Evolutionary conservation across 106 monocot species (phyloP), one percentile per base, ranked within the genome.

Genomic region (Chionographis japonica): DNA sequence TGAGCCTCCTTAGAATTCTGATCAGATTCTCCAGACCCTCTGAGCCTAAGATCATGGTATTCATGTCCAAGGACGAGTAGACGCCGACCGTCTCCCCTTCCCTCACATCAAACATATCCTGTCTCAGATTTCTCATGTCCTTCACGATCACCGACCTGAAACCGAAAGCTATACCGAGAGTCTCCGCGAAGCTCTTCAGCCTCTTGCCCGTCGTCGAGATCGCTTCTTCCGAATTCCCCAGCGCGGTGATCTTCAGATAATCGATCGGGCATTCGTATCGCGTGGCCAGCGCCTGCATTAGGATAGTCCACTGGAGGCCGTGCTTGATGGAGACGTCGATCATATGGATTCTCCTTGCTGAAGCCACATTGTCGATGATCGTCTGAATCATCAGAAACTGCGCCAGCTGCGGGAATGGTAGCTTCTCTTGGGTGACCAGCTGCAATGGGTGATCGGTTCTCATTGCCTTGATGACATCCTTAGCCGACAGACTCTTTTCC

Each of bases 241-340:
- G 54, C 6, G 73, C 73, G 12, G n/a, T 73, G 7, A 73, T 73
- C 13, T 63, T 64, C 27, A 73, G 36, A 18, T 17, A 73, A 3
- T 73, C 73, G 9, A 73, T 42, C 1, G 63, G 56, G 56, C 71
- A 71, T 19, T 37, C 1, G 3, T 11, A 6, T 56, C 73, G 40
- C 7, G 64, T 56, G 14, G 73, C 61, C 7, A 73, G 56, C 7
- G 73, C 73, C 27, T 73, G 73, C 55, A 74, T 56, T 2, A 74
- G 18, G 16, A 74, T 46, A 0, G 64, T 15, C 65, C 66, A 66
- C 2, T 46, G 54, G 42, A 58, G 40, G 7, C 66, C 66, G 10
- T 65, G 37, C 58, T 50, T 58, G 35, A 74, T 58, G 27, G 27
- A 27, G 27, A 27, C 27, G 27, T 27, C 27, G 27, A 27, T 27